Evolutionary conservation across 352 stramenopile genomes (phyloP), one percentile per base, ranked within the genome.

Genomic region (Phytophthora chlamydospora): DNA sequence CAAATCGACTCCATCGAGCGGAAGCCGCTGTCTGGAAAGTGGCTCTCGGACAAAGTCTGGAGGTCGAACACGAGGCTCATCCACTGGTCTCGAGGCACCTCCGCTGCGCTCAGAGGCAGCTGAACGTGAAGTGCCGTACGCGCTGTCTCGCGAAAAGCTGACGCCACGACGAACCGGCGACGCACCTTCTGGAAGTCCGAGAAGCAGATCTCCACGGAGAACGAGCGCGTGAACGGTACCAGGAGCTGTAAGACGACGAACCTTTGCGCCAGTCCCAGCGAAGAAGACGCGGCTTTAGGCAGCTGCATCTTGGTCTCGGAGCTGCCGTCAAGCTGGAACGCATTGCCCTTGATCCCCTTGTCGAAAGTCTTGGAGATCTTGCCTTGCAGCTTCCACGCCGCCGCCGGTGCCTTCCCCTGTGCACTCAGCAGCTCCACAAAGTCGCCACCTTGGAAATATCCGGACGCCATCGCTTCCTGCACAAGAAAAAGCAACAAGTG

Each of bases 281-380:
- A 62, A 6, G 60, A 61, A 0, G 68, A 66, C 29, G 61, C 9
- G 0, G 47, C 58, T 64, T 95, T 94, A 3, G 88, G 88, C 14
- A 95, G 58, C 48, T 94, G 80, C 77, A 96, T 90, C 48, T 88
- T 88, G 8, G 85, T 95, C 51, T 91, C 85, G 1, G 83, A 70
- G 57, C 68, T 75, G 19, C 88, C 87, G 34, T 92, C 83, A n/a
- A 94, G 77, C 16, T 81, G 62, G 58, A 91, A 94, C 3, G 76
- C 72, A 55, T 95, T 93, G 43, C 76, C 80, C 45, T 85, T 91
- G 49, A 93, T 89, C 0, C 59, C 34, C 49, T 95, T 96, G 46
- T 96, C 87, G 33, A 93, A 96, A 6, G 73, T 75, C 51, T 90
- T 91, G 29, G 74, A 58, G 49, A 95, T 87, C 62, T 94, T 93